Conservation (phyloP, 2,329 filamentous ascomycete species). For the Arachnopeziza araneosa region DNA sequence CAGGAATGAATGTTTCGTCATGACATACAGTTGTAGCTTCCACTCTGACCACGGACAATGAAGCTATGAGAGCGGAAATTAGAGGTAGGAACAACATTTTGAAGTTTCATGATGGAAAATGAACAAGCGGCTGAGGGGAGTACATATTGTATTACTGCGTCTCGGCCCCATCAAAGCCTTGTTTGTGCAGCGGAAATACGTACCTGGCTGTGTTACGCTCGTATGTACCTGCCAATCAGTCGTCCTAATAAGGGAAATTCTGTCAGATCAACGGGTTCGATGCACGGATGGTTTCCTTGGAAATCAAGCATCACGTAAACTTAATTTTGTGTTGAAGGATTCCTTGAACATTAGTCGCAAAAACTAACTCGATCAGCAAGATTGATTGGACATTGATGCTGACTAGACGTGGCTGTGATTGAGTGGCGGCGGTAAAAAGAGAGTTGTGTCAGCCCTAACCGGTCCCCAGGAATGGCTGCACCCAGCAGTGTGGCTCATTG, state of each 20-base stretch:
- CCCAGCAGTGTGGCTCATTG: not conserved
- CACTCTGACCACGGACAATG: not conserved
- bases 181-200: not conserved
- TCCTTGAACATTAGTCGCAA: not conserved
- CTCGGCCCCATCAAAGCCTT: not conserved
- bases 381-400: not conserved
- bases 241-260: not conserved
- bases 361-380: not conserved
- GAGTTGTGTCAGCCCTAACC: not conserved
- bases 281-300: not conserved
- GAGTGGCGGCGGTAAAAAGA: not conserved
- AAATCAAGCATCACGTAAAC: not conserved
- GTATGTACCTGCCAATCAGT: too few relatives aligned
- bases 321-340: not conserved
- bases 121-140: too few relatives aligned
- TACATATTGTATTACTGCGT: too few relatives aligned
- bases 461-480: not conserved
- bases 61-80: not conserved
- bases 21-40: constrained; percentile 8
- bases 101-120: not conserved
- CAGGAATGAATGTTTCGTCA: constrained; percentile 30
- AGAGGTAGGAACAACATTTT: not conserved
- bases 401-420: not conserved
- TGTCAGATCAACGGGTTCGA: not conserved
- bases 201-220: too few relatives aligned